Evolutionary conservation across 2,329 filamentous ascomycete species (phyloP).

Genomic region (Cladophialophora chaetospira): DNA sequence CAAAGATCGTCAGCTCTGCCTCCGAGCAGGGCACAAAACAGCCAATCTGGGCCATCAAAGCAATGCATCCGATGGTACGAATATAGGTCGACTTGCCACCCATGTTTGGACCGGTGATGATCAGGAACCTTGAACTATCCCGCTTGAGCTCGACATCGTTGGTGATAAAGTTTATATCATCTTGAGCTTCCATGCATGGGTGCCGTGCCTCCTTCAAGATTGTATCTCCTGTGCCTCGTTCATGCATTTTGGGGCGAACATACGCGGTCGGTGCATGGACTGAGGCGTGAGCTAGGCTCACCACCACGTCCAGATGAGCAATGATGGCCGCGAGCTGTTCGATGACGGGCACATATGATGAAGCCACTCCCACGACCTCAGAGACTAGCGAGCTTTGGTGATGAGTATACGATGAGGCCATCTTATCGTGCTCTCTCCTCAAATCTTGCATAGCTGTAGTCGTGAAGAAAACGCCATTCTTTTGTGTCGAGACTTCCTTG

Average conservation of each 20-base stretch:
- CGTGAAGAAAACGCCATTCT: slow-evolving; percentile 98
- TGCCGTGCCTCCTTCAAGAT: slow-evolving; percentile 91
- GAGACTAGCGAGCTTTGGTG: slow-evolving; percentile 88
- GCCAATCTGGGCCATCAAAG: slow-evolving; percentile 93
- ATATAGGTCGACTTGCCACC: slow-evolving; percentile 99
- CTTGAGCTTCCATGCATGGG: slow-evolving; percentile 98
- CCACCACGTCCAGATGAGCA: slow-evolving; percentile 91
- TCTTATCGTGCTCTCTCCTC: slow-evolving; percentile 88
- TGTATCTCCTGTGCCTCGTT: slow-evolving; percentile 83
- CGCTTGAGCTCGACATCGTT: slow-evolving; percentile 86
- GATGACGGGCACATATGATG: slow-evolving; percentile 90
- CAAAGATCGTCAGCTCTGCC: slow-evolving; percentile 92
- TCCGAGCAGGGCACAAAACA: slow-evolving; percentile 92
- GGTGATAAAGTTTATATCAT: slow-evolving; percentile 97
- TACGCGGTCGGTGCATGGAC: slow-evolving; percentile 92
- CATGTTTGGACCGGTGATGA: slow-evolving; percentile 99
- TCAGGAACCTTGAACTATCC: slow-evolving; percentile 81
- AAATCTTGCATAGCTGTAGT: slow-evolving; percentile 77
- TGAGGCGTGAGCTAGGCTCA: slow-evolving; percentile 89
- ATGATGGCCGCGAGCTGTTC: slow-evolving; percentile 86
- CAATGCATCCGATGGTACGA: slow-evolving; percentile 93
- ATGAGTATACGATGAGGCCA: slow-evolving; percentile 91
- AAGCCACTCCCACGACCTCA: slow-evolving; percentile 89
- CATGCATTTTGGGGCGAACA: slow-evolving; percentile 85
- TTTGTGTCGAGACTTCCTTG: slow-evolving; percentile 95